Conservation (phyloP, 2,329 filamentous ascomycete species). For the Plectosphaerella cucumerina region DNA sequence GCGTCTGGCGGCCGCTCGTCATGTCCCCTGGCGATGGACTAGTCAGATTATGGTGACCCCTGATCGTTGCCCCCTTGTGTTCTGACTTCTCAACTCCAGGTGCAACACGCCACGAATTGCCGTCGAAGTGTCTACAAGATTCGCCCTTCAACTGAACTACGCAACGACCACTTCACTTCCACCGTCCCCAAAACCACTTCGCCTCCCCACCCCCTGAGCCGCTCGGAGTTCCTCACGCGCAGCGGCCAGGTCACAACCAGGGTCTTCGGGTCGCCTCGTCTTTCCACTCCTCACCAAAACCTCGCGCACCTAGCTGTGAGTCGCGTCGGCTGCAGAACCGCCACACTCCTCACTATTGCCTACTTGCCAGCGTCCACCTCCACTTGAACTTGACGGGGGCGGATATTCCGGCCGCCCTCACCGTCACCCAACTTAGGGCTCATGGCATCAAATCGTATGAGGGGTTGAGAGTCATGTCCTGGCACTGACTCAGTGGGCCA, state of each 20-base stretch:
- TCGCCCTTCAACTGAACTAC: slow-evolving; percentile 11
- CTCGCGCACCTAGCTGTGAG: neutral
- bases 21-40: too few species aligned
- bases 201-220: slow-evolving; percentile 8
- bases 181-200: slow-evolving; percentile 12
- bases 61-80: neutral
- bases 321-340: neutral
- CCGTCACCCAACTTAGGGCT: neutral
- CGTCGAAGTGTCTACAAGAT: slow-evolving; percentile 11
- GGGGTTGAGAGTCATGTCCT: neutral
- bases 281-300: neutral
- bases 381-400: neutral
- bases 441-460: neutral
- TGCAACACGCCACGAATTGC: slow-evolving; percentile 13
- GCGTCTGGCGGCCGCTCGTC: too few species aligned
- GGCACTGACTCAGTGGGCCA: neutral
- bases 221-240: slow-evolving; percentile 10
- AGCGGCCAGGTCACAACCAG: neutral
- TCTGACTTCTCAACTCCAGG: slow-evolving; percentile 1
- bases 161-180: slow-evolving; percentile 16
- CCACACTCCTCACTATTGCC: neutral
- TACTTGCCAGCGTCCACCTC: neutral
- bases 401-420: neutral
- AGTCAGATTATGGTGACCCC: neutral
- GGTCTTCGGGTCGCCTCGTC: neutral